Percentiles rank a stretch among this genome's conserved stretches.
Conservation (phyloP, 164 flowering plant genomes). For the Sedum album region DNA sequence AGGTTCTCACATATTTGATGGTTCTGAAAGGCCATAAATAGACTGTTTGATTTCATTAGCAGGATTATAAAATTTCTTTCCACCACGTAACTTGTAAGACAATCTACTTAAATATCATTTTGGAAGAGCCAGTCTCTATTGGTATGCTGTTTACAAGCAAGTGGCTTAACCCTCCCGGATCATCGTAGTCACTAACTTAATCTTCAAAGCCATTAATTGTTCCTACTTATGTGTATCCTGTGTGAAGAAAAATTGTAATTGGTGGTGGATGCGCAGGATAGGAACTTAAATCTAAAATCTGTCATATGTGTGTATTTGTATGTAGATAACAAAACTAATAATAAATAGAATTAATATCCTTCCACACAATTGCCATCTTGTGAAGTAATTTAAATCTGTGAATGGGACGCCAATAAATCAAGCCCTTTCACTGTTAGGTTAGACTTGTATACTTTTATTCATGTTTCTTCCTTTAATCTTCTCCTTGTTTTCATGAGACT, state of each 20-base stretch:
- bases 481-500: conserved; percentile 8
- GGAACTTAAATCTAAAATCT: conserved; percentile 5
- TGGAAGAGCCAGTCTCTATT: background rate
- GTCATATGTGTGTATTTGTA: conserved; percentile 4
- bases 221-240: too few relatives aligned
- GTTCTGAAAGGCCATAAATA: too few relatives aligned
- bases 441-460: background rate
- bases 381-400: background rate
- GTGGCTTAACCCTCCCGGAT: conserved; percentile 6
- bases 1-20: too few relatives aligned
- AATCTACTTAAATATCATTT: too few relatives aligned
- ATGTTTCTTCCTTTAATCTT: conserved; percentile 7
- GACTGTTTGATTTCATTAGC: background rate
- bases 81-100: background rate
- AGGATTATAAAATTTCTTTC: background rate
- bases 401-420: background rate
- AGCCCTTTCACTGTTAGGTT: background rate
- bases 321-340: conserved; percentile 18
- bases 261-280: conserved; percentile 2
- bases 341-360: conserved; percentile 19
- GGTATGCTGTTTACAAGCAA: background rate
- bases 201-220: background rate
- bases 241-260: background rate
- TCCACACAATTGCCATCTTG: conserved; percentile 23
- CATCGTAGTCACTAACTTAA: background rate